Evolutionary conservation across 1,139 yeast genomes (phyloP).

Genomic region (Kodamaea fungicola): DNA sequence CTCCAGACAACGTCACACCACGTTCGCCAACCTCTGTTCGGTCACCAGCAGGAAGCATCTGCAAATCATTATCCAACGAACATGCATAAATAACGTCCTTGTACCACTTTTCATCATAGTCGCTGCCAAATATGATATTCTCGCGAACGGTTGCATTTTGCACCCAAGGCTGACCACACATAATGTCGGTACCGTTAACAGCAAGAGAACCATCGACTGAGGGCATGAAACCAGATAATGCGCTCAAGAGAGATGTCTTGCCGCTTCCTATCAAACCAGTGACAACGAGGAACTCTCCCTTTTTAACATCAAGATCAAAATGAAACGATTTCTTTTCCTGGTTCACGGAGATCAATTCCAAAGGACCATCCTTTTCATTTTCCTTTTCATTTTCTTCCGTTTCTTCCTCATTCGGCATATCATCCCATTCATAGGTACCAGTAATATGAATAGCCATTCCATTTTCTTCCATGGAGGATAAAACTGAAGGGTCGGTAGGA

Average conservation of each 20-base stretch:
- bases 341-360: conserved; percentile 1
- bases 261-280: conserved; percentile 75
- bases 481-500: conserved; percentile 14
- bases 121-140: conserved; percentile 70
- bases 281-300: conserved; percentile 62
- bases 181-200: conserved; percentile 41
- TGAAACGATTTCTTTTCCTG: conserved; percentile 19
- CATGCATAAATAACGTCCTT: conserved; percentile 58
- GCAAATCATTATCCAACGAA: conserved; percentile 65
- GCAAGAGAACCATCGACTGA: conserved; percentile 44
- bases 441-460: conserved; percentile 12
- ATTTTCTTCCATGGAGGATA: conserved; percentile 15
- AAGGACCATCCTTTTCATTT: conserved; percentile 9
- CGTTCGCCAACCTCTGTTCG: conserved; percentile 87
- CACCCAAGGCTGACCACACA: conserved; percentile 70
- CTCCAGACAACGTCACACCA: conserved; percentile 89
- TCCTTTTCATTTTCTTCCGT: conserved; percentile 10
- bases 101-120: conserved; percentile 54
- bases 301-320: conserved; percentile 39
- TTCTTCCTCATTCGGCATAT: no score
- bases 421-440: conserved; percentile 66
- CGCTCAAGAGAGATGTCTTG: conserved; percentile 59
- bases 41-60: conserved; percentile 76
- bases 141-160: conserved; percentile 78
- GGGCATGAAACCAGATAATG: conserved; percentile 61